Conservation (phyloP, 2,329 filamentous ascomycete genomes). For the Acrodontium crateriforme region DNA sequence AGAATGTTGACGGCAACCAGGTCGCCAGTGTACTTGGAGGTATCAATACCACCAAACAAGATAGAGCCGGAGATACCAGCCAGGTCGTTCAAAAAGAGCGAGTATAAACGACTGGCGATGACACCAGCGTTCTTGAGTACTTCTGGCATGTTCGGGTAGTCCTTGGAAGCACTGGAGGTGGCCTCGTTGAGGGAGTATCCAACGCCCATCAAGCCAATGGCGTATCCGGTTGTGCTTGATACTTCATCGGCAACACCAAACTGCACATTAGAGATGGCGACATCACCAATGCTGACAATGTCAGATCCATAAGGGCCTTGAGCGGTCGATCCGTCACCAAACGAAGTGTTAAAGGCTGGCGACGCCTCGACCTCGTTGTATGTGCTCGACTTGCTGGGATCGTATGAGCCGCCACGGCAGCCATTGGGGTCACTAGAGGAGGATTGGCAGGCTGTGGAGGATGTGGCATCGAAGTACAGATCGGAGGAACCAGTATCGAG, state of each 20-base stretch:
- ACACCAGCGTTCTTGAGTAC: slow-evolving; percentile 17
- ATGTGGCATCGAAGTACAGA: slow-evolving; percentile 19
- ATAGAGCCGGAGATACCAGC: slow-evolving; percentile 15
- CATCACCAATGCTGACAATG: slow-evolving; percentile 16
- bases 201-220: slow-evolving; percentile 20
- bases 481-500: slow-evolving; percentile 23
- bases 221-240: slow-evolving; percentile 16
- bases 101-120: slow-evolving; percentile 20
- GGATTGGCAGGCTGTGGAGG: slow-evolving; percentile 12
- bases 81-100: slow-evolving; percentile 19
- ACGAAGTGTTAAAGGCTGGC: slow-evolving; percentile 18
- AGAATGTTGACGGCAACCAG: slow-evolving; percentile 20
- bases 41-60: slow-evolving; percentile 24
- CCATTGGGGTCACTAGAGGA: slow-evolving; percentile 8
- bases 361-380: slow-evolving; percentile 12
- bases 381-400: slow-evolving; percentile 12
- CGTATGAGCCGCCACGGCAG: slow-evolving; percentile 19
- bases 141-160: slow-evolving; percentile 22
- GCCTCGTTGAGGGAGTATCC: slow-evolving; percentile 19
- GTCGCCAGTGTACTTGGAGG: slow-evolving; percentile 15
- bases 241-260: slow-evolving; percentile 18
- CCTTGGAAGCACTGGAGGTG: slow-evolving; percentile 4
- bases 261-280: slow-evolving; percentile 15
- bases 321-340: slow-evolving; percentile 17
- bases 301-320: slow-evolving; percentile 17